Evolutionary conservation across 192 early-diverging fungal genomes (phyloP), one percentile per base, ranked within the genome.

Genomic region (Spizellomyces sp.): DNA sequence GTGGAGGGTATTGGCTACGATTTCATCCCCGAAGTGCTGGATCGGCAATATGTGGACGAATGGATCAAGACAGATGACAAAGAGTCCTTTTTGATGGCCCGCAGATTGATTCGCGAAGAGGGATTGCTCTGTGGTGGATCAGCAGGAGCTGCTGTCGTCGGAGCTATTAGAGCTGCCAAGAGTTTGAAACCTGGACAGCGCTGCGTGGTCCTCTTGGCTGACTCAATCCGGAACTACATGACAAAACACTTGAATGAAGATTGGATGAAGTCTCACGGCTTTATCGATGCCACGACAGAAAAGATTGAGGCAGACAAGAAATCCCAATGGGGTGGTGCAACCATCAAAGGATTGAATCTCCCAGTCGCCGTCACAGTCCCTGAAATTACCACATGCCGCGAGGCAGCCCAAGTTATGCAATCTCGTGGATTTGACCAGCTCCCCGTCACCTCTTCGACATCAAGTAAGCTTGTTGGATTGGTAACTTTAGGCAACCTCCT

Each of bases 1-100:
- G 94, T 98, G 56, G 98, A 99, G 85, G 98, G 98, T 69, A 98
- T 99, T 61, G 96, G 98, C 47, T 98, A 99, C 78, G 98, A 99
- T 82, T 99, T 99, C 80, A 87, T 99, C 73, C 98, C 98, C 41
- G 87, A 96, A 69, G 93, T 92, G 55, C 81, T 98, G 62, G 90
- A 97, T 77, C 87, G 93, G 48, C 69, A 74, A 57, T 81, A 92
- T 58, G 88, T 99, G 46, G 98, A 99, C 76, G 76, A 84, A 70
- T 99, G 98, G 98, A 79, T 98, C 82, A 99, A 98, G 85, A 91
- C 91, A n/a, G 86, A 91, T 61, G 98, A 99, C 80, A 95, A 95
- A 80, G 88, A 93, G 64, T 90, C 95, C 8, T 99, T 99, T 82
- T 83, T 93, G 61, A 94, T 96, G 93, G 89, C 98, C 17, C 91